Evolutionary conservation across 495 filamentous ascomycete species (phyloP).

Genomic region (Bryoglossum gracile): DNA sequence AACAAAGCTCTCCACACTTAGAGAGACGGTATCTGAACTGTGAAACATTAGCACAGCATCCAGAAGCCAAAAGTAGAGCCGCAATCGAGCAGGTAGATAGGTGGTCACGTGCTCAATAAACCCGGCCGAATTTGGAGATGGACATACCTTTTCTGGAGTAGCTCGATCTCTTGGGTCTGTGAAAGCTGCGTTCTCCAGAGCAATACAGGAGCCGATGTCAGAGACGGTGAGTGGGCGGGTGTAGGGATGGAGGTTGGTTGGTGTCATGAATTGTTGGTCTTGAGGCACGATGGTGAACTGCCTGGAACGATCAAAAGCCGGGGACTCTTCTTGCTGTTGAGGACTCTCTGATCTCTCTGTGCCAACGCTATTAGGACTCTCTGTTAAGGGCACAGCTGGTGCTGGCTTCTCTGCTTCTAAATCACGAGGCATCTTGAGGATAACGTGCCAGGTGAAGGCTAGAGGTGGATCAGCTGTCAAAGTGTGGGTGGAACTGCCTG

Average conservation of each 20-base stretch:
- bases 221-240: slow-evolving; percentile 58
- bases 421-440: slow-evolving; percentile 11
- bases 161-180: slow-evolving; percentile 59
- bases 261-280: slow-evolving; percentile 9
- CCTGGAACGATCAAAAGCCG: not conserved
- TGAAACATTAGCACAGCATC: slow-evolving; percentile 1
- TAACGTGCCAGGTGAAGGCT: too few relatives aligned
- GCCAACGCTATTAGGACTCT: slow-evolving; percentile 14
- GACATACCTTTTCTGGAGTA: slow-evolving; percentile 69
- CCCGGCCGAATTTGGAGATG: not conserved
- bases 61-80: not conserved
- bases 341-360: slow-evolving; percentile 8
- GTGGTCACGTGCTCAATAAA: not conserved
- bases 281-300: slow-evolving; percentile 19
- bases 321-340: slow-evolving; percentile 1
- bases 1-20: slow-evolving; percentile 66
- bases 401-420: slow-evolving; percentile 5
- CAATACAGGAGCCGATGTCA: slow-evolving; percentile 69
- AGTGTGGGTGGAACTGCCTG: too few relatives aligned
- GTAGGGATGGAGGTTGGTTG: slow-evolving; percentile 22
- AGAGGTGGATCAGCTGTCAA: too few relatives aligned
- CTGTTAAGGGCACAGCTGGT: slow-evolving; percentile 6
- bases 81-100: slow-evolving; percentile 2
- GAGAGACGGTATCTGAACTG: slow-evolving; percentile 80
- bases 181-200: slow-evolving; percentile 70